Conservation (phyloP, 2,329 filamentous ascomycete species). For the Trichoderma hamatum region DNA sequence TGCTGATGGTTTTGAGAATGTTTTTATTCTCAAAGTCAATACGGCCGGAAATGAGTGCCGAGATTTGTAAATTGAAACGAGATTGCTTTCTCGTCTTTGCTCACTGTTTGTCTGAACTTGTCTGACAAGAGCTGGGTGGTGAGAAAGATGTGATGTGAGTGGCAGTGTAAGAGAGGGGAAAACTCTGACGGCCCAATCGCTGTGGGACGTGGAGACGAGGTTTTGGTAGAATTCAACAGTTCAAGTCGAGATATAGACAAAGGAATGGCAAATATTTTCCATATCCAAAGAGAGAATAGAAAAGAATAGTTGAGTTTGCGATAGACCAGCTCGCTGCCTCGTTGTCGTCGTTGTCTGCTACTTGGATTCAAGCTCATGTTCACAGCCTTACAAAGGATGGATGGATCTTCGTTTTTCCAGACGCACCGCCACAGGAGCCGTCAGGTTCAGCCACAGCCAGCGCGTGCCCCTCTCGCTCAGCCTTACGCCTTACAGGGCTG, state of each 20-base stretch:
- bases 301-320: neutral
- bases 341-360: neutral
- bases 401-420: neutral
- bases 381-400: neutral
- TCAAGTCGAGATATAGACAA: neutral
- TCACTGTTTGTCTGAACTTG: neutral
- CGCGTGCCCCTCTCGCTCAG: neutral
- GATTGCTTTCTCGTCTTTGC: neutral
- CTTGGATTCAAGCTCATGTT: neutral
- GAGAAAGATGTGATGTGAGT: neutral
- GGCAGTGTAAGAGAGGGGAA: neutral
- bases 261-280: neutral
- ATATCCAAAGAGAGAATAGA: neutral
- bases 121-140: neutral
- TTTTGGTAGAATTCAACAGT: neutral
- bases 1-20: neutral
- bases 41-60: neutral
- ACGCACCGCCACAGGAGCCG: neutral
- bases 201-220: neutral
- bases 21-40: neutral
- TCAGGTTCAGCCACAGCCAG: neutral
- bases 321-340: neutral
- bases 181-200: neutral
- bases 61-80: neutral
- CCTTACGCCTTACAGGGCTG: neutral